Base-by-base conservation (phyloP, 1,139 yeast genomes). In the Taphrina populina region DNA sequence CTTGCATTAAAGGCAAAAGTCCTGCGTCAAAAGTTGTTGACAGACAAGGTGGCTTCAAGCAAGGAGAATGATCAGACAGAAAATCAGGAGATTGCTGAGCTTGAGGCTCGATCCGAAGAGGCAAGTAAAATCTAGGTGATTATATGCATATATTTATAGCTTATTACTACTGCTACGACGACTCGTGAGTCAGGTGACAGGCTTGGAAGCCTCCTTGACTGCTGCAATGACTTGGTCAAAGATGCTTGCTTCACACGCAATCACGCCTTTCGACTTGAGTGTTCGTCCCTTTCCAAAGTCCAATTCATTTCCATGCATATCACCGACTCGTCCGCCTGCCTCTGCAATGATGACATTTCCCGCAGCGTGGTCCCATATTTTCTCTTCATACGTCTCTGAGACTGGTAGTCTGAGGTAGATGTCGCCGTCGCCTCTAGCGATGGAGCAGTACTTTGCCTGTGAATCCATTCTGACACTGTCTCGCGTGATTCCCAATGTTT, bases 291-390 rank as follows among this genome's bases (percentile, higher is more conserved):
- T 74, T n/a, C 96, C 90, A 65, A 92, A 94, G 66, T 92, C 81
- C 61, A 92, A 77, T 23, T 73, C 70, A 32, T 75, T 73, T 8
- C 96, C 95, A 57, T 78, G 69, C 66, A 90, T 80, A 67, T 92
- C 98, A 11, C 94, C 82, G 24, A 92, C 97, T 54, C 74, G 70
- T 6, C 98, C 98, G 44, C 97, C 97, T 64, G 95, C 86, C 70
- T 94, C 98, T 33, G 79, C 76, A 40, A 94, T 82, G 62, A 92
- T 77, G 10, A 90, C 75, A 64, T 85, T 84, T 4, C 98, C 99
- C 1, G 96, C 95, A 21, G 97, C 97, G 69, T 92, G 99, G 70
- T 92, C 99, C 98, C 98, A 92, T 60, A 92, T 88, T 71, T 94
- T 92, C 68, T 92, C 99, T 65, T 87, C 79, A 69, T 90, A 92